These are phyloP conservation scores for Salisapilia sapeloensis DNA, from an alignment of 352 stramenopile species.

Conservation along the genomic window DNA sequence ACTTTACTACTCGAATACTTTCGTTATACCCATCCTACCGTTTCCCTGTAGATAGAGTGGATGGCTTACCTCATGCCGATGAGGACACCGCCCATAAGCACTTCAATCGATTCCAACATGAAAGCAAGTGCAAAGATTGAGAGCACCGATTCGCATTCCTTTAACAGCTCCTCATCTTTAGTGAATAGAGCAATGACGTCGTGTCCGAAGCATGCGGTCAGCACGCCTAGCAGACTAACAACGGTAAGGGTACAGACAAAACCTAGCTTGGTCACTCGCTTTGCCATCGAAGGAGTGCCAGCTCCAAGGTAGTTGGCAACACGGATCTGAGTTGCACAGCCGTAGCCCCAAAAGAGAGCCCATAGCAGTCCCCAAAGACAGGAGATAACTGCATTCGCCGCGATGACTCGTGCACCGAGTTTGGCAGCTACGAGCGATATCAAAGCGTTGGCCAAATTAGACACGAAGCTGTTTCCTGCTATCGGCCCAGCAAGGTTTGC, in stretches of 20 bases:
- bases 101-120: constrained; percentile 42
- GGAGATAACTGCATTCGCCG: constrained; percentile 50
- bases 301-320: constrained; percentile 65
- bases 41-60: not conserved
- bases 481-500: constrained; percentile 35
- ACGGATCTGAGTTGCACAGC: constrained; percentile 56
- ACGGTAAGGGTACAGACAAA: constrained; percentile 33
- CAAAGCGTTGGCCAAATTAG: constrained; percentile 46
- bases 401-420: constrained; percentile 36
- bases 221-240: constrained; percentile 20
- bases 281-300: constrained; percentile 20
- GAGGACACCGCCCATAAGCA: constrained; percentile 30
- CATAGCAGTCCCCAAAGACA: constrained; percentile 50
- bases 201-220: constrained; percentile 23
- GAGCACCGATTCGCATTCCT: constrained; percentile 25
- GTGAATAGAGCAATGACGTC: constrained; percentile 43
- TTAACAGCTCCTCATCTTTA: constrained; percentile 24
- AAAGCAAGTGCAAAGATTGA: constrained; percentile 43
- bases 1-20: constrained; percentile 18
- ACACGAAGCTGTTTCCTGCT: constrained; percentile 53
- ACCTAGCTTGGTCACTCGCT: constrained; percentile 29
- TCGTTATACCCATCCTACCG: too few relatives aligned
- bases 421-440: constrained; percentile 47
- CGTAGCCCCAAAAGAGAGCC: constrained; percentile 68
- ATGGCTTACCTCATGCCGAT: constrained; percentile 41